Percentiles rank a stretch among this genome's conserved stretches.
phyloP scores from a whole-genome alignment of 2,329 filamentous ascomycete species.

The Phaeosphaeriaceae sp. region DNA sequence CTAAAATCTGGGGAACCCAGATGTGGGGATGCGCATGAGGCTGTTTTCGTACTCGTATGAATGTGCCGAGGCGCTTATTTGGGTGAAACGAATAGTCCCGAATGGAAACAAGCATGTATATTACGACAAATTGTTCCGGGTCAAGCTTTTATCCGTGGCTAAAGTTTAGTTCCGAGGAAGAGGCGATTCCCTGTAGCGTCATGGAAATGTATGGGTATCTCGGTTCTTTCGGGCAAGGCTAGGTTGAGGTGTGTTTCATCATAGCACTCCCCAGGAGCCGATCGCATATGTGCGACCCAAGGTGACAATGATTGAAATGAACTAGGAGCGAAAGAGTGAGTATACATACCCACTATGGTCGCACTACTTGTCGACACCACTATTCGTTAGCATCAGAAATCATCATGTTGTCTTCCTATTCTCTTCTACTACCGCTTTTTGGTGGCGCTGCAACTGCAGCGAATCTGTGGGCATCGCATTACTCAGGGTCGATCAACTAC shows the following conservation, averaged over 20 bases:
- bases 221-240: constrained; percentile 10
- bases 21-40: constrained; percentile 1
- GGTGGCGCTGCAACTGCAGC: constrained; percentile 32
- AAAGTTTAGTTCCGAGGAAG: constrained; percentile 7
- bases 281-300: constrained; percentile 15
- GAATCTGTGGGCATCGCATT: constrained; percentile 39
- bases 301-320: constrained; percentile 12
- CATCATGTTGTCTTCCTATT: constrained; percentile 30
- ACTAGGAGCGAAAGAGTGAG: constrained; percentile 1
- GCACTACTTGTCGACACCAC: background rate
- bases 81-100: constrained; percentile 17
- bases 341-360: constrained; percentile 14
- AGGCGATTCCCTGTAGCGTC: constrained; percentile 6
- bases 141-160: constrained; percentile 18
- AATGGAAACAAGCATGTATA: constrained; percentile 18
- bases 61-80: constrained; percentile 5
- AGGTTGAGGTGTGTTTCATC: constrained; percentile 20
- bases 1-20: constrained; percentile 1
- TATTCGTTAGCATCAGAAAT: background rate
- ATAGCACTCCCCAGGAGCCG: constrained; percentile 11
- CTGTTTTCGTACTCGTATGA: constrained; percentile 5
- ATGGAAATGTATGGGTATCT: constrained; percentile 8
- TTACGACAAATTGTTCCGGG: constrained; percentile 18
- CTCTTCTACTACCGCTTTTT: constrained; percentile 34
- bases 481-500: constrained; percentile 38